These are phyloP conservation scores for Wallacemonas sp. DNA, from an alignment of 208 protist species.

Conservation along the genomic window DNA sequence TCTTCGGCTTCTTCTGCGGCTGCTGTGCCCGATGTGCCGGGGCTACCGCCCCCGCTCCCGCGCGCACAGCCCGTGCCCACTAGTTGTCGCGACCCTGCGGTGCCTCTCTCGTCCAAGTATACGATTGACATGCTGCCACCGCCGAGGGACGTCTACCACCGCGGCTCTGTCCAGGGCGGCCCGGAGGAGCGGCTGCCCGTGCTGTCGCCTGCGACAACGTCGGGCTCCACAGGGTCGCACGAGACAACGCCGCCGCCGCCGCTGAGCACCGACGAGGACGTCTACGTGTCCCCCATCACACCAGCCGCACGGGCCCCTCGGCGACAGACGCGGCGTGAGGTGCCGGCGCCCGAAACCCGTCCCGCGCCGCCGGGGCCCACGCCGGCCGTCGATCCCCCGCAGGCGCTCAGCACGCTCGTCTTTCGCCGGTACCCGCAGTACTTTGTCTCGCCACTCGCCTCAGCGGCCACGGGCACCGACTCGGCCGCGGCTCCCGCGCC, in stretches of 20 bases:
- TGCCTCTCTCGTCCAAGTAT: neutral
- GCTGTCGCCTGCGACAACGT: neutral
- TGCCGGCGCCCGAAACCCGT: too few relatives aligned
- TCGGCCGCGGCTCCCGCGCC: neutral
- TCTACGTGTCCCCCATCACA: too few relatives aligned
- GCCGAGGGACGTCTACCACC: neutral
- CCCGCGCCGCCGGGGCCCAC: too few relatives aligned
- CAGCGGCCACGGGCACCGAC: neutral
- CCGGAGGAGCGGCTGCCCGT: neutral
- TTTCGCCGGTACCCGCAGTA: conserved; percentile 6
- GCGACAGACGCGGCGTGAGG: too few relatives aligned
- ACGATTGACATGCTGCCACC: neutral
- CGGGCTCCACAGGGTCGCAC: neutral
- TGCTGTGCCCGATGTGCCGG: neutral
- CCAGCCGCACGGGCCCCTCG: too few relatives aligned
- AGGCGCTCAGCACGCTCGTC: neutral
- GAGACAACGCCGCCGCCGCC: too few relatives aligned
- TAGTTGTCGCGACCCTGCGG: neutral
- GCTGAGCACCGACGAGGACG: too few relatives aligned
- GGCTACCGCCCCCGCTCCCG: neutral
- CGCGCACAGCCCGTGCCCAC: neutral
- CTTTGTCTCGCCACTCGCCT: neutral
- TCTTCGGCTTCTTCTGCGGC: neutral
- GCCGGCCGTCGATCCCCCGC: neutral
- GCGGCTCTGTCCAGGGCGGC: neutral